Conservation (phyloP, 371 early-diverging fungal species). For the Dinochytrium kinnereticum region DNA sequence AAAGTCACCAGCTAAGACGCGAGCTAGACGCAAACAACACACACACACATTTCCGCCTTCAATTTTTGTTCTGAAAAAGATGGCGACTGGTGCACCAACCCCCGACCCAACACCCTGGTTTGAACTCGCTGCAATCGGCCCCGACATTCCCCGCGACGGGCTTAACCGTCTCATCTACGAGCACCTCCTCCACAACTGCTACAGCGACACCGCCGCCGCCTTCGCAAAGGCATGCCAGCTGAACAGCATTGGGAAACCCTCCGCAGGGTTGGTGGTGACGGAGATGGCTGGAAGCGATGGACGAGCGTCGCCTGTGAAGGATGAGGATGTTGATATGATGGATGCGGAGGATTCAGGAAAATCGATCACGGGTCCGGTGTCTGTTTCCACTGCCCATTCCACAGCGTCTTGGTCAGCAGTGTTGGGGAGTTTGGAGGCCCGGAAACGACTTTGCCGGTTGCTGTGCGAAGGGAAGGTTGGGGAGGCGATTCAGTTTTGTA, state of each 20-base stretch:
- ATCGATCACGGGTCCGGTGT: too few relatives aligned
- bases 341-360: neutral
- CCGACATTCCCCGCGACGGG: slow-evolving; percentile 8
- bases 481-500: slow-evolving; percentile 43
- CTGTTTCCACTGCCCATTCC: too few relatives aligned
- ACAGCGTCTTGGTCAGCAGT: too few relatives aligned
- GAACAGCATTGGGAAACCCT: too few relatives aligned
- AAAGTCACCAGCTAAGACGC: too few relatives aligned
- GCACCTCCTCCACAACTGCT: slow-evolving; percentile 53
- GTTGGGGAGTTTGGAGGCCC: neutral
- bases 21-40: too few relatives aligned
- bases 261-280: too few relatives aligned
- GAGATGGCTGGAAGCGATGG: too few relatives aligned
- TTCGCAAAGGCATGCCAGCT: slow-evolving; percentile 31
- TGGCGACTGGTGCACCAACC: neutral
- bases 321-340: slow-evolving; percentile 13
- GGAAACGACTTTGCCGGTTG: slow-evolving; percentile 33
- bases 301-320: too few relatives aligned
- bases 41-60: too few relatives aligned
- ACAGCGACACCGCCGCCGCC: slow-evolving; percentile 42
- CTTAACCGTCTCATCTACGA: slow-evolving; percentile 48
- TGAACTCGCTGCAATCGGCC: neutral
- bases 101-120: neutral
- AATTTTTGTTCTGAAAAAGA: too few relatives aligned
- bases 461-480: slow-evolving; percentile 36